These are phyloP conservation scores for Panaeolus papilionaceus DNA, from an alignment of 768 basidiomycete genomes.

Conservation along the genomic window DNA sequence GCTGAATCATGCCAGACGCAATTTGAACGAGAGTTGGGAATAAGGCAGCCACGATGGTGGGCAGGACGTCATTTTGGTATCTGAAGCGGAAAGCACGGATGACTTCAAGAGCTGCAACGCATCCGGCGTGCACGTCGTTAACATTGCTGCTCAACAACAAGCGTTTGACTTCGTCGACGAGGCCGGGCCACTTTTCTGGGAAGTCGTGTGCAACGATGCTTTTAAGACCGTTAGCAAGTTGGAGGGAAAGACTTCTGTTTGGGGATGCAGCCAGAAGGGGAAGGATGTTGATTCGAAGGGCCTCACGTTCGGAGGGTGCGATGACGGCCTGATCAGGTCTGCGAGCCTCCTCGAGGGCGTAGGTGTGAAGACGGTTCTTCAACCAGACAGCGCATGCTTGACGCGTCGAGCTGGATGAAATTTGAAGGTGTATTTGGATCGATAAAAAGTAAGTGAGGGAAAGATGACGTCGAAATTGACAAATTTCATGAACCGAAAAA, in stretches of 20 bases:
- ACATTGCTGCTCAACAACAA: constrained; percentile 70
- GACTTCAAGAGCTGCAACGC: constrained; percentile 78
- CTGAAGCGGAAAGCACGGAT: constrained; percentile 83
- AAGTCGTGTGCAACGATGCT: constrained; percentile 79
- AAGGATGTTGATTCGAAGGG: constrained; percentile 72
- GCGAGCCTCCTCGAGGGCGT: constrained; percentile 54
- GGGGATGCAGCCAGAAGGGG: constrained; percentile 73
- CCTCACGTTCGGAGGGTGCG: constrained; percentile 69
- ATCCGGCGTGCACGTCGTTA: constrained; percentile 80
- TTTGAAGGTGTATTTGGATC: neutral
- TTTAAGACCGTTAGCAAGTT: constrained; percentile 77
- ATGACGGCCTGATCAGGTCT: constrained; percentile 71
- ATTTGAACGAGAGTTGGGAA: constrained; percentile 83
- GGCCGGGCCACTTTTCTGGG: constrained; percentile 74
- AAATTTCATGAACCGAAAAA: neutral
- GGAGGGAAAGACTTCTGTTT: constrained; percentile 71
- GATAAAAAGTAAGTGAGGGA: neutral
- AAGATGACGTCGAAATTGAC: neutral
- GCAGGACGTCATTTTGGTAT: constrained; percentile 64
- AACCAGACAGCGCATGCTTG: constrained; percentile 89
- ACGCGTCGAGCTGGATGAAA: constrained; percentile 66
- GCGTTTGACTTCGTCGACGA: constrained; percentile 70
- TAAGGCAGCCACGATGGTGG: constrained; percentile 61
- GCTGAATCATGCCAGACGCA: constrained; percentile 69
- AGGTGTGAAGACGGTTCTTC: constrained; percentile 86